Evolutionary conservation across 2,329 filamentous ascomycete species (phyloP), one percentile per base, ranked within the genome.

Genomic region (Cercospora sp.): DNA sequence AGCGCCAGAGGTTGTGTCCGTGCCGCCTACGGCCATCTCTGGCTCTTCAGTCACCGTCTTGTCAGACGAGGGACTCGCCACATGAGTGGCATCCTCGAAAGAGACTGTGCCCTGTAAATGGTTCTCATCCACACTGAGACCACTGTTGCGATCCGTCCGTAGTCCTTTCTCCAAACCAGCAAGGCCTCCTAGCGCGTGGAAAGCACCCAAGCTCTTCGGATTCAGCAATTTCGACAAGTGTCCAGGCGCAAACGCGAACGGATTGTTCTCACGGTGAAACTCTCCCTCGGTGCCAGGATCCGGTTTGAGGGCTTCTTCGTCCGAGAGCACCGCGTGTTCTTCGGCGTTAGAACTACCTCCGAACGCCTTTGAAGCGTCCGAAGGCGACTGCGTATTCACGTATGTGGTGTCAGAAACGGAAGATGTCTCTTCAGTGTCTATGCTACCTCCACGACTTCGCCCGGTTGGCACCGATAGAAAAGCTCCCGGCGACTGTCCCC

Each of bases 211-310:
- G 73, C 86, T 93, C 80, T 95, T 95, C 0, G 92, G 91, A 71
- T 94, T 94, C 62, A 93, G 83, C 6, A 95, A 81, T 80, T 94
- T 94, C 70, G 89, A 90, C 70, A 97, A 84, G 76, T 96, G 90
- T 13, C 94, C 93, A 10, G 89, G 89, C 1, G 89, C 88, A 77
- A 93, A 97, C 16, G 92, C 93, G 76, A 97, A 97, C 0, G 90
- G 90, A 77, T 95, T 97, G 77, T 93, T 84, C 5, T 90, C 85
- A 10, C 94, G 85, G 53, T 87, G 74, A 74, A 96, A 97, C 70
- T 94, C 91, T 18, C 82, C 84, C 77, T 94, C 91, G 63, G 89
- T 91, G 6, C 89, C 90, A 1, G 88, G 90, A 76, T 96, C 92
- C 0, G 93, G 91, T 61, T 85, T 88, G 69, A 97, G 81, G 0